Evolutionary conservation across 768 basidiomycete genomes (phyloP).

Genomic region (Hebeloma cylindrosporum): DNA sequence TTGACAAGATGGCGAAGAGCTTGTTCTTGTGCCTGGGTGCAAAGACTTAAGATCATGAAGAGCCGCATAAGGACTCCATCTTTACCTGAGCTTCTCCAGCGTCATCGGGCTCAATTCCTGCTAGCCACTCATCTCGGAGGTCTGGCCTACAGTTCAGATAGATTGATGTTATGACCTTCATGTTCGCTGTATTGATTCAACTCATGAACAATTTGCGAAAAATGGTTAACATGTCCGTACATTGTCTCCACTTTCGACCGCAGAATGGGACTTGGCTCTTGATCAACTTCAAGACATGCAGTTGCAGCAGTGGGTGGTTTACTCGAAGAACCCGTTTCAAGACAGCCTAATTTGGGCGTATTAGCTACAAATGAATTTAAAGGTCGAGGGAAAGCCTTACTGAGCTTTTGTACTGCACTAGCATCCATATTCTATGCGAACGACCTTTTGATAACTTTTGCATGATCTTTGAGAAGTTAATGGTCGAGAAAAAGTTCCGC

Average conservation of each 20-base stretch:
- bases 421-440: slow-evolving; percentile 91
- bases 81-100: slow-evolving; percentile 86
- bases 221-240: slow-evolving; percentile 40
- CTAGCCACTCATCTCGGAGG: slow-evolving; percentile 96
- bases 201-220: slow-evolving; percentile 3
- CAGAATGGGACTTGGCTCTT: slow-evolving; percentile 99
- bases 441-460: slow-evolving; percentile 96
- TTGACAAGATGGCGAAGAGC: slow-evolving; percentile 91
- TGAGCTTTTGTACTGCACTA: slow-evolving; percentile 98
- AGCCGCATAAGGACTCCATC: not conserved
- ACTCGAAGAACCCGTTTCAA: slow-evolving; percentile 94
- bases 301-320: slow-evolving; percentile 89
- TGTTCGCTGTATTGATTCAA: slow-evolving; percentile 67
- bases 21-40: slow-evolving; percentile 83
- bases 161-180: slow-evolving; percentile 99
- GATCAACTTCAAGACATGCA: slow-evolving; percentile 94
- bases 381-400: slow-evolving; percentile 44
- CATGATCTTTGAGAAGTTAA: slow-evolving; percentile 97
- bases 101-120: slow-evolving; percentile 89
- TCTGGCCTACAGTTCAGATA: slow-evolving; percentile 98
- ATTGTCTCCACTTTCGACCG: slow-evolving; percentile 96
- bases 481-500: slow-evolving; percentile 96
- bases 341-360: slow-evolving; percentile 64
- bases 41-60: not conserved
- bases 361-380: not conserved